Evolutionary conservation across 306 rosid species (phyloP).

Genomic region (Oxytropis ochrocephala): DNA sequence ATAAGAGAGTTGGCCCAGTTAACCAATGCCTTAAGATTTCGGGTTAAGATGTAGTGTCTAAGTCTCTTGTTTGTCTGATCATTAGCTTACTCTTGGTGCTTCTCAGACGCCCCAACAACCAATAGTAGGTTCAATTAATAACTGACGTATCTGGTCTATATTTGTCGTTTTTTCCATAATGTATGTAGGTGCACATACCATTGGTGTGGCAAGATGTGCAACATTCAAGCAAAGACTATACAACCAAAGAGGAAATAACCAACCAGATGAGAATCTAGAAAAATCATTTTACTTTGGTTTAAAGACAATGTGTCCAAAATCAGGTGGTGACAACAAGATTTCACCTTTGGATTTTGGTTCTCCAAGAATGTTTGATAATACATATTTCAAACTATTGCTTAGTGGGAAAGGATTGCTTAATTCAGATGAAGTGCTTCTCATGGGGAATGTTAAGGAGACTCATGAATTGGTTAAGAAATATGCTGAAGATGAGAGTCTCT

Average conservation of each 20-base stretch:
- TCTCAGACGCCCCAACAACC: too few species aligned
- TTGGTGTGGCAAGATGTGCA: conserved; percentile 71
- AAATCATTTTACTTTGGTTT: conserved; percentile 49
- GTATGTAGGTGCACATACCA: conserved; percentile 64
- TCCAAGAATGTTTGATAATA: conserved; percentile 63
- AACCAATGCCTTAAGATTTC: too few species aligned
- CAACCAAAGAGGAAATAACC: conserved; percentile 79
- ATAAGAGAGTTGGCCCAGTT: too few species aligned
- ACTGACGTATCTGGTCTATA: too few species aligned
- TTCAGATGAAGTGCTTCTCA: conserved; percentile 75
- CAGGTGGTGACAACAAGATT: conserved; percentile 64
- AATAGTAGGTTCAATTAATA: too few species aligned
- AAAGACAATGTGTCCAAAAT: conserved; percentile 62
- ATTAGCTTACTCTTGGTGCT: too few species aligned
- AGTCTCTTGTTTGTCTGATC: too few species aligned
- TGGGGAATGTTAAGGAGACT: conserved; percentile 37
- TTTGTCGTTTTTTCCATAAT: background rate
- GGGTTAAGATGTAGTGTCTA: too few species aligned
- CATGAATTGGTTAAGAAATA: conserved; percentile 48
- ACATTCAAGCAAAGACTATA: conserved; percentile 81
- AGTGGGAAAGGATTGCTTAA: conserved; percentile 65
- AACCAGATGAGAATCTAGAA: conserved; percentile 60
- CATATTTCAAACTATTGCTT: conserved; percentile 59
- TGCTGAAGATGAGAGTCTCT: conserved; percentile 51
- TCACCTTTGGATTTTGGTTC: conserved; percentile 72